A percentile compares a stretch with the other conserved stretches of the same genome.
These are phyloP conservation scores for sunflower (Helianthus annuus) DNA, from an alignment of 129 eudicot species.

Conservation along the genomic window HanXRQr2.0-SUNRISE NC_035442.2:6558205-6558704, in stretches of 20 bases:
- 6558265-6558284: too few species aligned
- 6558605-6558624: constrained; percentile 3
- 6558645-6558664: neutral
- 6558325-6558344: too few species aligned
- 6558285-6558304: too few species aligned
- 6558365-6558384: too few species aligned
- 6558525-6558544: neutral
- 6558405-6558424: neutral
- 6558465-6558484: neutral
- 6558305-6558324: too few species aligned
- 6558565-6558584: neutral
- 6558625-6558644: neutral
- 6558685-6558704: constrained; percentile 8
- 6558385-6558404: too few species aligned
- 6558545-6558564: neutral
- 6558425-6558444: too few species aligned
- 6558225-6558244: too few species aligned
- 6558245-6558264: too few species aligned
- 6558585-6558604: neutral
- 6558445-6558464: neutral
- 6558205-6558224: too few species aligned
- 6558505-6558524: neutral
- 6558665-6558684: constrained; percentile 12
- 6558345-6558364: too few species aligned
- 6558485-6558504: neutral